Conservation (phyloP, 306 rosid species). For the Quercus ilex region DNA sequence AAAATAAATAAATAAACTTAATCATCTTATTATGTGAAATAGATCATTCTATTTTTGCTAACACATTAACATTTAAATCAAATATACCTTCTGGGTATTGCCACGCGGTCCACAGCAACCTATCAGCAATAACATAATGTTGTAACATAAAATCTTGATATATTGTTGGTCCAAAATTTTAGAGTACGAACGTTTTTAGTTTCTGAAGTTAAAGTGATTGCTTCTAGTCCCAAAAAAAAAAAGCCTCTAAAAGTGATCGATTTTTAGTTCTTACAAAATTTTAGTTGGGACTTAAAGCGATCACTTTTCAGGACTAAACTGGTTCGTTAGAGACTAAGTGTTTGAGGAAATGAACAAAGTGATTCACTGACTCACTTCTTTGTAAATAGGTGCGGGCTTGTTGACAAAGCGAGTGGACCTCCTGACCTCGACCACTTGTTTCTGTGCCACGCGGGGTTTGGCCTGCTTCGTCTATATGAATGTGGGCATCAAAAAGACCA, state of each 20-base stretch:
- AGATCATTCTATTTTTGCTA: neutral
- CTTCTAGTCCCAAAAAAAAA: no score
- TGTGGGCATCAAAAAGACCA: neutral
- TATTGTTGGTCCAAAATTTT: no score
- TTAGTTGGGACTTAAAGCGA: no score
- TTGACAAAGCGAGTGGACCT: conserved; percentile 72
- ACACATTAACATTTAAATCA: neutral
- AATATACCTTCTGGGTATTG: conserved; percentile 48
- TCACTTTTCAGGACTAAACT: no score
- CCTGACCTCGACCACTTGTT: conserved; percentile 52
- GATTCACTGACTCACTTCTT: neutral
- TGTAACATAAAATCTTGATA: no score
- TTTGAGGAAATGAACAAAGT: neutral
- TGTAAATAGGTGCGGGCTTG: neutral
- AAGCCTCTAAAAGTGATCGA: no score
- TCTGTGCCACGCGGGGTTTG: conserved; percentile 41
- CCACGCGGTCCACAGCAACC: conserved; percentile 44
- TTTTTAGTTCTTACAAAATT: no score
- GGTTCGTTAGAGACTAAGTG: no score
- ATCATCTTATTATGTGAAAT: no score
- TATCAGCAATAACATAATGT: conserved; percentile 12
- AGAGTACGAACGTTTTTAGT: no score
- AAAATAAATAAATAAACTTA: no score
- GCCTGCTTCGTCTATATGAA: conserved; percentile 38
- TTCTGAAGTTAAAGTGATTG: no score